phyloP scores from a whole-genome alignment of 192 early-diverging fungal species.

The Podila epicladia region DNA sequence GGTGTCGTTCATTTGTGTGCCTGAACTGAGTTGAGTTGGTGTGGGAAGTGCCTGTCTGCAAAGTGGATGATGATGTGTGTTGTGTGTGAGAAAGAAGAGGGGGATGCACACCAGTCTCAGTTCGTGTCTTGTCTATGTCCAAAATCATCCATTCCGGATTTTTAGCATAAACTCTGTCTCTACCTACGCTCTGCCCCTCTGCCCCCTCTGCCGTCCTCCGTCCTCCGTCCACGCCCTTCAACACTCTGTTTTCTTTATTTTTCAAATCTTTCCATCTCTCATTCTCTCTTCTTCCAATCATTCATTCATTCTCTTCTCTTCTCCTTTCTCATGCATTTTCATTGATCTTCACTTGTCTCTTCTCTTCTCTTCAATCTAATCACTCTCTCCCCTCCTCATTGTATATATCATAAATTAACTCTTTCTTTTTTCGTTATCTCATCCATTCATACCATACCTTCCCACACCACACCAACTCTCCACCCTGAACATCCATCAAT shows the following conservation, averaged over 20 bases:
- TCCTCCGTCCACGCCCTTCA: no score
- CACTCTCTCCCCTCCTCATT: neutral
- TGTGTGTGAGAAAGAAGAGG: no score
- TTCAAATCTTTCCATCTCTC: neutral
- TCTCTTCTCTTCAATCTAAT: neutral
- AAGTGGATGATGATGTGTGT: neutral
- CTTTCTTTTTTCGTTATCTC: neutral
- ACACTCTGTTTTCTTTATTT: neutral
- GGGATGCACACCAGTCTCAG: no score
- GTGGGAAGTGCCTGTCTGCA: no score
- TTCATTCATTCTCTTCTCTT: neutral
- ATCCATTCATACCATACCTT: neutral
- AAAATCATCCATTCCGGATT: no score
- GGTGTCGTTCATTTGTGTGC: no score
- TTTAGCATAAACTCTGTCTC: no score
- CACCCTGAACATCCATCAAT: neutral
- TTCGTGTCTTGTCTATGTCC: no score
- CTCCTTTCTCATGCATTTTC: neutral
- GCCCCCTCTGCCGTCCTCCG: no score
- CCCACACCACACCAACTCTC: neutral
- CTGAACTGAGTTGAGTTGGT: no score
- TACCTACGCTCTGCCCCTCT: no score
- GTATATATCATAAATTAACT: neutral
- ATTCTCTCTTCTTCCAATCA: neutral
- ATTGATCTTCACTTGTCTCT: neutral